Evolutionary conservation across 1,139 yeast genomes (phyloP), one percentile per base, ranked within the genome.

Genomic region (Debaryomycetaceae sp.): DNA sequence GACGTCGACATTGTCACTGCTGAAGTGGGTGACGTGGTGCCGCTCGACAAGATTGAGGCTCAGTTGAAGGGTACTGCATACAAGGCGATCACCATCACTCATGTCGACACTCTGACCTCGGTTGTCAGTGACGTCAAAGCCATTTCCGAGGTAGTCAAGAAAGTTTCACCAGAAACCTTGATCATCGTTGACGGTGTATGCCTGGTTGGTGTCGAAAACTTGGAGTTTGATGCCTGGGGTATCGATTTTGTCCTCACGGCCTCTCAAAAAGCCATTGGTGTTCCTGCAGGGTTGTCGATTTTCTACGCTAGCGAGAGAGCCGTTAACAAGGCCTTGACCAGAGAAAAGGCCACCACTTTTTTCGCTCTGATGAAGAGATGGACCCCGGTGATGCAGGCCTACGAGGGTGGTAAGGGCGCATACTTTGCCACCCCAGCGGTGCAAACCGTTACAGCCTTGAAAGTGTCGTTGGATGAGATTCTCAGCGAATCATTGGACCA

Each of bases 401-500:
- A 86, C 61, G 96, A 89, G 63, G 58, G 75, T 31, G 93, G 93
- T 23, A 67, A 71, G 42, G 83, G 85, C 18, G 84, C 91, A 9
- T 89, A 89, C 64, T 89, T 88, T 55, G 96, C 96, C 13, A 89
- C 96, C 5, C 96, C 96, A 6, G 84, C 96, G 1, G 83, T 86
- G 29, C 96, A 88, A 62, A 73, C 84, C 39, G 66, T 89, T 39
- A 83, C 83, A 46, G 88, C 96, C 10, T 71, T 86, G 48, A 79
- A 79, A 53, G 85, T 75, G 5, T 79, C 96, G 3, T 71, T 88
- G 43, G 75, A 73, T 38, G 89, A 83, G 53, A 81, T 88, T 43
- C 66, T 88, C 35, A 52, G 67, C 18, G 68, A 64, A 39, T 58
- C 82, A 6, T 61, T 89, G 40, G 80, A 75, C 36, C 60, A 58